These are phyloP conservation scores for Tulasnella sp. DNA, from an alignment of 768 basidiomycete species.

Conservation along the genomic window DNA sequence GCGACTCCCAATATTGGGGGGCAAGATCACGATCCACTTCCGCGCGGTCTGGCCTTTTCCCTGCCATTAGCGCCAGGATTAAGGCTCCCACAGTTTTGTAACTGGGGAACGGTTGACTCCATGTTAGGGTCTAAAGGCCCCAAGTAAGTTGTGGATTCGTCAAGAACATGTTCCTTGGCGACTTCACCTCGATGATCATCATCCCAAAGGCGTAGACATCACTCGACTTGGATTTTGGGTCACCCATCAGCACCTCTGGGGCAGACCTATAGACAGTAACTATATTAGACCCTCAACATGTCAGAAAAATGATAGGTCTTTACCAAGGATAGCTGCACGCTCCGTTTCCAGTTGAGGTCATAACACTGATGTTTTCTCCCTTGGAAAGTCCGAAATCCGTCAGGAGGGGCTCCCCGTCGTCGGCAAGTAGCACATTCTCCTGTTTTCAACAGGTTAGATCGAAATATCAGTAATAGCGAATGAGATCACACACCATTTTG, in stretches of 20 bases:
- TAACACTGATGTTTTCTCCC: slow-evolving; percentile 5
- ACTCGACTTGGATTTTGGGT: not conserved
- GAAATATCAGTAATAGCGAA: not conserved
- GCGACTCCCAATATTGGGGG: not conserved
- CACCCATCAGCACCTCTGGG: slow-evolving; percentile 9
- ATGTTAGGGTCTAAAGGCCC: slow-evolving; percentile 9
- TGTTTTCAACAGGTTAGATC: not conserved
- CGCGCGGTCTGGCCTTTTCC: not conserved
- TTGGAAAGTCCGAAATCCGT: slow-evolving; percentile 30
- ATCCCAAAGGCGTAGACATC: slow-evolving; percentile 29
- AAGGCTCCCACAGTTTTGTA: not conserved
- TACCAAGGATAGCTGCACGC: slow-evolving; percentile 27
- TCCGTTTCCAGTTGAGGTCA: slow-evolving; percentile 15
- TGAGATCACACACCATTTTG: not conserved
- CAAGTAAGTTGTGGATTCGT: not conserved
- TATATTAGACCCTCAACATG: not conserved
- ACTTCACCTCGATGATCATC: slow-evolving; percentile 30
- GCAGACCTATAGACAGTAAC: not conserved
- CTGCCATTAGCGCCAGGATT: not conserved
- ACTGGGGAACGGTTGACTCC: slow-evolving; percentile 5
- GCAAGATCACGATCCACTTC: not conserved
- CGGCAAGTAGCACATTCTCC: slow-evolving; percentile 27
- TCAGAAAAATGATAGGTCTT: too few relatives aligned
- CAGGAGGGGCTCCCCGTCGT: slow-evolving; percentile 21
- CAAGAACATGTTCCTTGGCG: not conserved